These are phyloP conservation scores for Hanseniaspora mollemarum DNA, from an alignment of 805 yeast genomes.

Conservation along the genomic window DNA sequence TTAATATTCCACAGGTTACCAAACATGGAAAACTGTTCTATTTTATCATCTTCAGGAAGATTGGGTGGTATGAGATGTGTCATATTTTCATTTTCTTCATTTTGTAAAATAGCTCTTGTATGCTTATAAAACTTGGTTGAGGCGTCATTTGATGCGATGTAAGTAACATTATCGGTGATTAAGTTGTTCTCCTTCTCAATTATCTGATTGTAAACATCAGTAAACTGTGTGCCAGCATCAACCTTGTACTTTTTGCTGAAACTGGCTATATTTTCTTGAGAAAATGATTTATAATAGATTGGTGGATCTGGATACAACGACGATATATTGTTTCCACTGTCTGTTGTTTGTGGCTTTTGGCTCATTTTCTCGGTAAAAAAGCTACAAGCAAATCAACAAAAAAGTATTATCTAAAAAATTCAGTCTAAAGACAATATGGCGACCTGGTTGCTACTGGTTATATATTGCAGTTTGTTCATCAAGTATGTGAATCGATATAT, in stretches of 20 bases:
- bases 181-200: conserved; percentile 19
- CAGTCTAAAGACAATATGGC: too few relatives aligned
- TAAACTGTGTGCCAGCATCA: conserved; percentile 16
- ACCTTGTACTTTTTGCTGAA: conserved; percentile 7
- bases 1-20: conserved; percentile 77
- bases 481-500: too few relatives aligned
- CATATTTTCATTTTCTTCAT: conserved; percentile 27
- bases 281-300: conserved; percentile 61
- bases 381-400: too few relatives aligned
- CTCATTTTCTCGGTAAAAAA: not conserved
- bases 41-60: conserved; percentile 29
- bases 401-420: too few relatives aligned
- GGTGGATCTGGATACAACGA: conserved; percentile 95
- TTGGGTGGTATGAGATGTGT: conserved; percentile 1
- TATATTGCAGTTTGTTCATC: too few relatives aligned
- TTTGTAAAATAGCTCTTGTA: conserved; percentile 18
- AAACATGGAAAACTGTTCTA: conserved; percentile 65
- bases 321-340: conserved; percentile 33
- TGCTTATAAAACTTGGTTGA: conserved; percentile 19
- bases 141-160: conserved; percentile 15
- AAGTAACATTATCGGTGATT: conserved; percentile 10
- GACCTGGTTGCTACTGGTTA: too few relatives aligned
- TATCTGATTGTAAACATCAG: conserved; percentile 20
- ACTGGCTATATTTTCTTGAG: conserved; percentile 49
- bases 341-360: not conserved